Evolutionary conservation across 495 filamentous ascomycete species (phyloP).

Genomic region (Neurospora terricola): DNA sequence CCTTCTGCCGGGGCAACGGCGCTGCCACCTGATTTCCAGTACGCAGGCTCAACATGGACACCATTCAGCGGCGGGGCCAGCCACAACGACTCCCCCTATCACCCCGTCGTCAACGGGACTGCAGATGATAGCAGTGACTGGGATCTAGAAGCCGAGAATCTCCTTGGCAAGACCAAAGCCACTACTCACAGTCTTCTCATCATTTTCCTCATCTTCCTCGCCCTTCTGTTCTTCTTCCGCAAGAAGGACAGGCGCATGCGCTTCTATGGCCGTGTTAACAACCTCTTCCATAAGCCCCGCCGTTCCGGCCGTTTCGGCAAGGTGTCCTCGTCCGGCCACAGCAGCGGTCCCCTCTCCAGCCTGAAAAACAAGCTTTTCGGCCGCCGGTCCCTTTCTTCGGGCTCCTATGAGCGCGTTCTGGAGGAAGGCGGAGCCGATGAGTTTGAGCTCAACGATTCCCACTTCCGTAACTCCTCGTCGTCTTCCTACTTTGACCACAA

Average conservation of each 20-base stretch:
- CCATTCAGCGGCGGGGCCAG: conserved; percentile 27
- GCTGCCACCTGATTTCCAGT: conserved; percentile 72
- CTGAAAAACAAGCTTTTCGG: conserved; percentile 45
- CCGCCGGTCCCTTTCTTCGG: conserved; percentile 18
- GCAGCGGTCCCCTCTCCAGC: conserved; percentile 29
- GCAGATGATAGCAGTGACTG: conserved; percentile 44
- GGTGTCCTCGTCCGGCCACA: conserved; percentile 28
- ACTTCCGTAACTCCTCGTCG: conserved; percentile 23
- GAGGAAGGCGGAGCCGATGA: conserved; percentile 61
- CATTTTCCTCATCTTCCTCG: conserved; percentile 51
- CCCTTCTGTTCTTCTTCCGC: conserved; percentile 47
- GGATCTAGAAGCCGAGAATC: conserved; percentile 48
- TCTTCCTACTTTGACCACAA: conserved; percentile 26
- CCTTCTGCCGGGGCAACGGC: conserved; percentile 16
- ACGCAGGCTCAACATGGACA: conserved; percentile 56
- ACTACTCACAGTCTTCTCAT: conserved; percentile 71
- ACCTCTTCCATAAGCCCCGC: conserved; percentile 40
- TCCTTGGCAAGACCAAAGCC: conserved; percentile 53
- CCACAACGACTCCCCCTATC: conserved; percentile 25
- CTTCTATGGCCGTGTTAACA: conserved; percentile 49
- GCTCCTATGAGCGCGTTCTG: conserved; percentile 71
- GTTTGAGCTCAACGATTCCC: conserved; percentile 61
- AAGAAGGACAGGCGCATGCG: conserved; percentile 61
- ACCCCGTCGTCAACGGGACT: not conserved
- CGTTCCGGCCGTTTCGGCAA: conserved; percentile 41